Conservation (phyloP, 208 protist genomes). For the Trypanosoma brucei region DNA sequence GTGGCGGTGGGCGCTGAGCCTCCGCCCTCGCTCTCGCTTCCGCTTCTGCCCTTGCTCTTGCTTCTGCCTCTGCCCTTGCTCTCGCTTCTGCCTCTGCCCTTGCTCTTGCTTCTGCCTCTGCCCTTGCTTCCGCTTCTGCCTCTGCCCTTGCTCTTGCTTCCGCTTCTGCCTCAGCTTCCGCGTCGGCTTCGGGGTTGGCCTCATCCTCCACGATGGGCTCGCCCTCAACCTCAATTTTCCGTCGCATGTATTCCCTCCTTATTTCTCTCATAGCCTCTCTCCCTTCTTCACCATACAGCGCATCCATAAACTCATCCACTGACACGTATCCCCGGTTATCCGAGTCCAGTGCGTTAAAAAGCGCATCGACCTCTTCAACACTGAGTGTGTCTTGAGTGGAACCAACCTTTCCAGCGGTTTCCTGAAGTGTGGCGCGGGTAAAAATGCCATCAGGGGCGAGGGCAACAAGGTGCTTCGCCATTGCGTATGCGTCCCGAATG, state of each 20-base stretch:
- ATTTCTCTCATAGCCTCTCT: conserved; percentile 37
- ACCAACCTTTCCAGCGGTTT: conserved; percentile 41
- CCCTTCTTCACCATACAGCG: conserved; percentile 71
- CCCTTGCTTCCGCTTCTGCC: conserved; percentile 2
- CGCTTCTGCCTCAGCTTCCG: conserved; percentile 4
- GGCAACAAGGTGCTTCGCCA: conserved; percentile 67
- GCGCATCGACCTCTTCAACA: conserved; percentile 70
- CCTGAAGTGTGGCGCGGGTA: conserved; percentile 71
- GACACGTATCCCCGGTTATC: conserved; percentile 70
- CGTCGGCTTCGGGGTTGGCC: background rate
- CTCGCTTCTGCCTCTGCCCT: conserved; percentile 7
- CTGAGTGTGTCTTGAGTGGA: conserved; percentile 37
- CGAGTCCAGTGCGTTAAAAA: conserved; percentile 69
- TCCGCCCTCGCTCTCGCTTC: background rate
- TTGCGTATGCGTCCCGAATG: conserved; percentile 40
- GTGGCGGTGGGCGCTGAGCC: conserved; percentile 9
- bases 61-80: conserved; percentile 6
- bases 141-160: background rate
- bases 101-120: conserved; percentile 8
- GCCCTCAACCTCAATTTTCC: background rate
- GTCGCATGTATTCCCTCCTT: conserved; percentile 28
- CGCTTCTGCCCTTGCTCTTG: conserved; percentile 10
- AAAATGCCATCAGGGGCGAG: conserved; percentile 66
- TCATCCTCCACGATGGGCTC: background rate
- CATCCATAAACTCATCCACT: conserved; percentile 64